A percentile compares a stretch with the other conserved stretches of the same genome.
Conservation (phyloP, 306 rosid species). For the Oemleria cerasiformis region DNA sequence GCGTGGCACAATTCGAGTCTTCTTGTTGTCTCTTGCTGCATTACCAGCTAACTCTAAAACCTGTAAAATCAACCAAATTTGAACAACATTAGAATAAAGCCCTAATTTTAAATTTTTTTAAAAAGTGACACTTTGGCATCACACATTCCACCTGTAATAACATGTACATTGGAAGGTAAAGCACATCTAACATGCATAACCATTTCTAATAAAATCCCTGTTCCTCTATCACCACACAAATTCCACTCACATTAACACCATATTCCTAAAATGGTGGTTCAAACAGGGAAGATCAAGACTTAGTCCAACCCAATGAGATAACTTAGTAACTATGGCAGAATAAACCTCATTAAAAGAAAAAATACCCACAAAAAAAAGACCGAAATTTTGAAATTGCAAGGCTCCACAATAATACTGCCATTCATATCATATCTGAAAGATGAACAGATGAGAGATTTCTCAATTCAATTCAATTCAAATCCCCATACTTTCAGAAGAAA, state of each 20-base stretch:
- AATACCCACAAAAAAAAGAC: not conserved
- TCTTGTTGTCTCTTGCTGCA: slow-evolving; percentile 91
- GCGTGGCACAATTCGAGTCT: slow-evolving; percentile 86
- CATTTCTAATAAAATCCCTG: not conserved
- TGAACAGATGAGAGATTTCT: not conserved
- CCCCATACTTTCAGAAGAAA: not conserved
- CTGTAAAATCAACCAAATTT: slow-evolving; percentile 22
- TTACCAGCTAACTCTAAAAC: slow-evolving; percentile 91
- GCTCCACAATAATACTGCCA: not conserved
- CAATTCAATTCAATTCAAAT: not conserved
- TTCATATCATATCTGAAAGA: not conserved
- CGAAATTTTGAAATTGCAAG: not conserved
- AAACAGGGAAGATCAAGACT: not conserved
- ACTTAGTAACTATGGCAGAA: too few relatives aligned
- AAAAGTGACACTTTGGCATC: not conserved
- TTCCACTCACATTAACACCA: not conserved
- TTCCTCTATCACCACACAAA: not conserved
- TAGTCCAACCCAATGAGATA: not conserved
- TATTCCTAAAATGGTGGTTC: not conserved
- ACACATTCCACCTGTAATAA: not conserved
- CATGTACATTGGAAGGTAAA: not conserved
- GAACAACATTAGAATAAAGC: not conserved
- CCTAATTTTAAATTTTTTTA: not conserved
- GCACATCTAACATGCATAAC: not conserved
- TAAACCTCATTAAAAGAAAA: not conserved